phyloP scores from a whole-genome alignment of 1,284 basidiomycete genomes.

The Meira nashicola region DNA sequence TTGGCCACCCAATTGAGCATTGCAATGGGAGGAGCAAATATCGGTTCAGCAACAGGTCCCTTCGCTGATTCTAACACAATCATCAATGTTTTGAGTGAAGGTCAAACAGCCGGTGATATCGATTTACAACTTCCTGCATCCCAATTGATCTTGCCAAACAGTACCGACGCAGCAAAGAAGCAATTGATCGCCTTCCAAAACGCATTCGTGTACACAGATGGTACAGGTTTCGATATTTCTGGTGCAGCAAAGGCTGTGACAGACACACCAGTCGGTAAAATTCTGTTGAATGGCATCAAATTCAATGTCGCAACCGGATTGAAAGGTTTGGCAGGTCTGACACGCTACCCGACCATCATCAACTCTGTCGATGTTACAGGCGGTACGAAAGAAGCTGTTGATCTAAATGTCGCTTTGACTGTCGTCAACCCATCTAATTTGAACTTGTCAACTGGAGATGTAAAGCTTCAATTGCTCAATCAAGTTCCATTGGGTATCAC shows the following conservation, averaged over 20 bases:
- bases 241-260: conserved; percentile 66
- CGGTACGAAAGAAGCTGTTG: conserved; percentile 64
- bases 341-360: conserved; percentile 61
- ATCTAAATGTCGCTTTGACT: conserved; percentile 59
- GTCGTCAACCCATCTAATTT: conserved; percentile 72
- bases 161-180: conserved; percentile 56
- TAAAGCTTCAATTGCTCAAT: conserved; percentile 60
- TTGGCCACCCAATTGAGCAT: conserved; percentile 64
- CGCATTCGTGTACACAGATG: conserved; percentile 56
- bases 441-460: conserved; percentile 56
- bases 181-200: conserved; percentile 51
- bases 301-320: conserved; percentile 69
- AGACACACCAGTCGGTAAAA: conserved; percentile 64
- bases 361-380: conserved; percentile 66
- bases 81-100: conserved; percentile 48
- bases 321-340: conserved; percentile 64
- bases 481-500: conserved; percentile 49
- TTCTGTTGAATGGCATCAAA: conserved; percentile 68
- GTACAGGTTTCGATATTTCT: conserved; percentile 61
- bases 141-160: conserved; percentile 58
- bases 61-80: conserved; percentile 22
- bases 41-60: conserved; percentile 55
- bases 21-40: conserved; percentile 60
- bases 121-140: conserved; percentile 65
- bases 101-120: conserved; percentile 65